Evolutionary conservation across 2,329 filamentous ascomycete genomes (phyloP), one percentile per base, ranked within the genome.

Genomic region (Fusarium sp.): DNA sequence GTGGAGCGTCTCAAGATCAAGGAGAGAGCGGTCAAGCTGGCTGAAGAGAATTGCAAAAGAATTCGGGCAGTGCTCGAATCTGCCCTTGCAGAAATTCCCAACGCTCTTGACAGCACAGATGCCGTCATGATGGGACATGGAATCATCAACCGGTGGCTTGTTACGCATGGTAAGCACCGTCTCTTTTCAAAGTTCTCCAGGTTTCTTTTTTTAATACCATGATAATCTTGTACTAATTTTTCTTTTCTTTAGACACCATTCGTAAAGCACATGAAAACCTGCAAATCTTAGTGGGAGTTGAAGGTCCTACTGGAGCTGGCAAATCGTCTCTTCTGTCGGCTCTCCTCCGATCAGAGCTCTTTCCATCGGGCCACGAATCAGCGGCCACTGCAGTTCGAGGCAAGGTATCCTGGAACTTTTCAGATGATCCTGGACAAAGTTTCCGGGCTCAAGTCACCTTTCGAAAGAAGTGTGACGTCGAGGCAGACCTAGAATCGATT

Each of bases 321-420:
- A 71, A 70, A 24, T 71, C 63, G 0, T 67, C 59, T 5, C 65
- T 71, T 10, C 11, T 70, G 1, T 44, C 40, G 2, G 39, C 63
- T 0, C 50, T 71, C 0, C 57, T 71, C 1, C 17, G 36, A 1
- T n/a, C 46, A 7, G 76, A 78, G 17, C 57, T 80, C 1, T 59
- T 70, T 0, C 77, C 78, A 2, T 76, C 76, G 0, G 74, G 70
- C 9, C 77, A 77, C n/a, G 67, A 76, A 8, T 57, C 59, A 7
- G 77, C 77, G 0, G 65, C 75, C 0, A 80, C 77, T 0, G 75
- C 78, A 0, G 74, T 76, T 0, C 46, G 62, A 1, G 76, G 71
- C 5, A 71, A 69, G 6, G 64, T 77, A 0, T 66, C 69, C 0
- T 80, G 71, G 64, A 80, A 80, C 38, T 17, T 67, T 22, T 56